Evolutionary conservation across 164 flowering plant genomes (phyloP), one percentile per base, ranked within the genome.

Genomic region (Macadamia integrifolia): DNA sequence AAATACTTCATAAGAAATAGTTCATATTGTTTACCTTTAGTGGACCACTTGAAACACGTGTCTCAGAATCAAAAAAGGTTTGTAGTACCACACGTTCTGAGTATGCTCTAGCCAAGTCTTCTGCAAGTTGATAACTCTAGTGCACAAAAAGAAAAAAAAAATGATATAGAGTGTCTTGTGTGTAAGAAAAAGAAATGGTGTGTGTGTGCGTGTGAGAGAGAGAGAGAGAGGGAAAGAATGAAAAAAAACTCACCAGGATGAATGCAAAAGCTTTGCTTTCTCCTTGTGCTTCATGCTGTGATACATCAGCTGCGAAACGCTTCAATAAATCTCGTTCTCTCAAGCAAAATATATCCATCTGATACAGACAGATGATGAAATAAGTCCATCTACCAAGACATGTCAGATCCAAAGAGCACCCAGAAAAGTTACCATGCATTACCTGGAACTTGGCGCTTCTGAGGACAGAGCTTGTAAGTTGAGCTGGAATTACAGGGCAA

Each of bases 61-160:
- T 75, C 78, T 94, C 99, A 49, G 83, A 82, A 29, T 92, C 91
- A 6, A 85, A 32, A 53, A 86, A 74, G 61, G 69, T 78, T 69
- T 87, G 90, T 43, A 87, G 75, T 70, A 88, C 78, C 28, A 82
- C 68, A 66, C 84, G 78, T 53, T 94, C 97, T 12, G 98, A 68
- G 80, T 85, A 94, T 71, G 98, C 98, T 76, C 85, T 83, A 31
- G 91, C 91, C 79, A 94, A 80, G 78, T 94, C 99, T 79, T 92
- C 91, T 18, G 97, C 97, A 60, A 89, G 83, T 72, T 89, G 96
- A 76, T 89, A 84, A 70, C 83, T 82, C 99, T 94, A 84, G 46
- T 30, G 32, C 28, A 68, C 40, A 55, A 35, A 69, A 2, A 18
- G n/a, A 49, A 53, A 73, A 31, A 31, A 63, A 18, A 64, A 50